Percentiles rank a stretch among this genome's conserved stretches.
Evolutionary conservation across 2,329 filamentous ascomycete genomes (phyloP).

Genomic region (Ceratocystiopsis minuta): DNA sequence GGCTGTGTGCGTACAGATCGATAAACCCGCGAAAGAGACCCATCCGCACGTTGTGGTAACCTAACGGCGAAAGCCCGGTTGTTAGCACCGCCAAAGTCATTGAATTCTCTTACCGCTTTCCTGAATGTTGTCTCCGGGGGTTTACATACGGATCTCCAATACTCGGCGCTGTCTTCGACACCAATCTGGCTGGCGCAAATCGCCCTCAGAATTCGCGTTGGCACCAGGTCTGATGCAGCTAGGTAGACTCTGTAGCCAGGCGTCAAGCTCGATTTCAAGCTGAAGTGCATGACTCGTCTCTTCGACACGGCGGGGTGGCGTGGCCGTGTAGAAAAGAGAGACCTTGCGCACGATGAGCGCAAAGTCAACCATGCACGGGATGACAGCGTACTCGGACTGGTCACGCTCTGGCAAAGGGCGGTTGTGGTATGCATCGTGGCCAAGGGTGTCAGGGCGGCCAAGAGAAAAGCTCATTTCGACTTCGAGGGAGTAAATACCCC

Average conservation of each 20-base stretch:
- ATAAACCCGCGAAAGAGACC: background rate
- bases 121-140: too few relatives aligned
- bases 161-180: too few relatives aligned
- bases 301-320: background rate
- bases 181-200: too few relatives aligned
- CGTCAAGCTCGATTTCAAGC: background rate
- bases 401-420: background rate
- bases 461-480: constrained; percentile 1
- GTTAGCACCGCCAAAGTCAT: too few relatives aligned
- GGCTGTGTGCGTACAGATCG: background rate
- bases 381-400: background rate
- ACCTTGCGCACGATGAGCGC: background rate
- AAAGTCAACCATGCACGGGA: background rate
- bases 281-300: background rate
- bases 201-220: too few relatives aligned
- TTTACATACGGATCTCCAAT: too few relatives aligned
- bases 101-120: too few relatives aligned
- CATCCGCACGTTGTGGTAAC: background rate
- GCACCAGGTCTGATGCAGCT: too few relatives aligned
- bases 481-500: background rate
- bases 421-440: background rate
- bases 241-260: background rate
- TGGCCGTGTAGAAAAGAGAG: background rate
- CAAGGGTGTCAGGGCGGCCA: background rate
- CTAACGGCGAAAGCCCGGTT: too few relatives aligned